A percentile compares a stretch with the other conserved stretches of the same genome.
Conservation (phyloP, 2,329 filamentous ascomycete genomes). For the Colletotrichum sp. region DNA sequence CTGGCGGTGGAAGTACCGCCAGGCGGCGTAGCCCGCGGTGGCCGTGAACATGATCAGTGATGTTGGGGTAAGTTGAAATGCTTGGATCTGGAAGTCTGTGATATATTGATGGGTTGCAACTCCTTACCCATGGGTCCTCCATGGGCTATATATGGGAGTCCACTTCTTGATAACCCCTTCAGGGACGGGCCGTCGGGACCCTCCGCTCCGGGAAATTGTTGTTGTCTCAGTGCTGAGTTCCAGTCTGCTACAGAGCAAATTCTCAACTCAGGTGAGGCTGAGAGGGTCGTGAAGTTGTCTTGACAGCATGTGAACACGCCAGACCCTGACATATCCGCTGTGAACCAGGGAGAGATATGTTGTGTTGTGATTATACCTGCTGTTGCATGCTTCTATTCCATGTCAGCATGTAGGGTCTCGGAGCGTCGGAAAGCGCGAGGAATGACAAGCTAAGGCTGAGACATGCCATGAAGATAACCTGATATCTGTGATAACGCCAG, state of each 20-base stretch:
- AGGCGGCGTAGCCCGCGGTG: background rate
- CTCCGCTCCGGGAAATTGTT: background rate
- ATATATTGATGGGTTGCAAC: too few relatives aligned
- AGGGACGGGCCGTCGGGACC: background rate
- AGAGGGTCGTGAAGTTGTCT: accelerated
- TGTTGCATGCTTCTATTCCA: too few relatives aligned
- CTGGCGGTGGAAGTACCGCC: background rate
- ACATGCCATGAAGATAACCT: accelerated
- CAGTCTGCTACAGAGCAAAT: background rate
- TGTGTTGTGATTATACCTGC: too few relatives aligned
- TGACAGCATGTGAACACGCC: background rate
- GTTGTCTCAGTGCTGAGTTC: background rate
- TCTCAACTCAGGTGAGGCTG: background rate
- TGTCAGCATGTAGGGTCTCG: background rate
- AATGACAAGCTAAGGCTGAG: background rate
- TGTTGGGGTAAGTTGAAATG: too few relatives aligned
- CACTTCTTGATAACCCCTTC: accelerated
- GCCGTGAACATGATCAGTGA: too few relatives aligned
- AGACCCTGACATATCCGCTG: too few relatives aligned
- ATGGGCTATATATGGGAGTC: background rate
- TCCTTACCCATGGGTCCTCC: background rate
- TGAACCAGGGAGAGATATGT: too few relatives aligned
- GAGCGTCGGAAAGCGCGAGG: background rate
- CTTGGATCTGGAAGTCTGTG: too few relatives aligned
- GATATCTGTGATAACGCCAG: background rate